These are phyloP conservation scores for Zea luxurians DNA, from an alignment of 176 grass and related monocot species.

Conservation along the genomic window DNA sequence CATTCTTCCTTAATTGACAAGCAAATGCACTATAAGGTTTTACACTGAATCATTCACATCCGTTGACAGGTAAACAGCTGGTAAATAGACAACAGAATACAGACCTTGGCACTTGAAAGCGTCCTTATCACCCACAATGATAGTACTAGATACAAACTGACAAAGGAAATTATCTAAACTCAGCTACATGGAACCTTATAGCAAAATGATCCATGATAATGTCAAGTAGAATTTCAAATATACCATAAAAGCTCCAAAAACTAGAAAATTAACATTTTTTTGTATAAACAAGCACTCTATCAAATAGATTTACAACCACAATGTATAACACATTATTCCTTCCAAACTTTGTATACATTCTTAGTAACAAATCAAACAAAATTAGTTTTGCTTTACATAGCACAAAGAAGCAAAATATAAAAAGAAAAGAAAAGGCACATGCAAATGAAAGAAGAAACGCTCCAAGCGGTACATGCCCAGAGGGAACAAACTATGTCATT, in stretches of 20 bases:
- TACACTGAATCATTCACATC: not conserved
- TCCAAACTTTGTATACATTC: conserved; percentile 11
- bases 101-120: not conserved
- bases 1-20: not conserved
- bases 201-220: conserved; percentile 1
- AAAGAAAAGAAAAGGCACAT: not conserved
- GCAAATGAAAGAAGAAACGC: not conserved
- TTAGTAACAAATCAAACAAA: not conserved
- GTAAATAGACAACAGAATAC: not conserved
- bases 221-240: not conserved
- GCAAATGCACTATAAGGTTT: not conserved
- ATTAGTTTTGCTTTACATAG: not conserved
- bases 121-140: not conserved
- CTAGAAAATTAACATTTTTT: not conserved
- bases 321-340: not conserved
- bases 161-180: not conserved
- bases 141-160: not conserved
- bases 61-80: not conserved
- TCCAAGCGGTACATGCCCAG: not conserved
- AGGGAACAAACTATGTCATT: not conserved
- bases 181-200: not conserved
- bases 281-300: not conserved
- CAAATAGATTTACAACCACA: conserved; percentile 14
- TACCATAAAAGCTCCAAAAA: not conserved
- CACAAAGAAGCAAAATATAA: not conserved